Base-by-base conservation (phyloP, 2,329 filamentous ascomycete genomes). In the Colletotrichum sp. region DNA sequence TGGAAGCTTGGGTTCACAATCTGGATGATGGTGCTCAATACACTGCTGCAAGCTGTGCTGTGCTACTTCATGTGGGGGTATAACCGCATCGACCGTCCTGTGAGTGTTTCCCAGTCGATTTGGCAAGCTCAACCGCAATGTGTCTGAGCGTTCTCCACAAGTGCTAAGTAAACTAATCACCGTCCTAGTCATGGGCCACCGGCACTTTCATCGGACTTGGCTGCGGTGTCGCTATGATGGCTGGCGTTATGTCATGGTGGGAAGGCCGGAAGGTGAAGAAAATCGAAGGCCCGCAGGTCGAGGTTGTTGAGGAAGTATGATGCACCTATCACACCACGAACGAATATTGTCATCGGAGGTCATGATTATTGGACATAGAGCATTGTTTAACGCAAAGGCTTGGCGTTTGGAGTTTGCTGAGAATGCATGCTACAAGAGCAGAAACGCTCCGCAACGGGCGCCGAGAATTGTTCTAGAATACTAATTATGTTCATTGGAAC, bases 211-310 rank as follows among this genome's bases (percentile, higher is more conserved):
- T 80, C 28, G 79, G 73, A 13, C 64, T 80, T 30, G 79, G 78
- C 12, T 80, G 79, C 62, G 79, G 78, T 62, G 78, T 79, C n/a
- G 68, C 78, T 12, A 80, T 80, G 79, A 57, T 78, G 7, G 79
- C 79, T 0, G 79, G 79, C n/a, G 59, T 80, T 8, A 78, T 80
- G 79, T 80, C 79, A 2, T 80, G 78, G 78, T 80, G 79, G 79
- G 79, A 80, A 57, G 79, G 79, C 4, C 78, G 79, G 1, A 80
- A 80, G 67, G 79, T 80, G 18, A 80, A 80, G 73, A 79, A 80
- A 30, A 80, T 80, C 30, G 79, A 80, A 34, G 79, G 79, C 5
- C 79, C 80, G 1, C 73, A 78, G 24, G 79, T 80, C 1, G 68
- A 78, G 24, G 60, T 80, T 24, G 70, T 80, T 4, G n/a, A 76